Base-by-base conservation (phyloP, 75 land plant genomes). In the Sequoia sempervirens region DNA sequence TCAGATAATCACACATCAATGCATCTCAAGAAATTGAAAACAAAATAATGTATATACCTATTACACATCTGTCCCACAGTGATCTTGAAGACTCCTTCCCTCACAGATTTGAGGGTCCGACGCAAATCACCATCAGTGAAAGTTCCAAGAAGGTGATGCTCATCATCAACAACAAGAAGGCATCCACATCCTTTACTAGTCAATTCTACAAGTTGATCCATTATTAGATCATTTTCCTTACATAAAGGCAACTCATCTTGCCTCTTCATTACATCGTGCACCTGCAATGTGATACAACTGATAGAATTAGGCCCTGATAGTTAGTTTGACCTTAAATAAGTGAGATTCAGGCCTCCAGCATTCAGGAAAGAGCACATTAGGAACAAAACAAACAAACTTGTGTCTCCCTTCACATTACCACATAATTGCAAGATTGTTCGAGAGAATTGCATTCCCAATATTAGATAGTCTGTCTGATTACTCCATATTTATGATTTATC, bases 41-140 rank as follows among this genome's bases (percentile, higher is more conserved):
- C 82, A 61, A 36, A 82, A 47, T 20, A 54, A 4, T 45, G 78
- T 36, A n/a, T 41, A 80, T 83, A 93, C 99, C 99, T 93, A 90
- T 97, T 95, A 76, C 99, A 97, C 95, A 94, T 93, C 68, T 96
- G 90, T 4, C 99, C 99, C 1, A 97, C 95, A 9, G 93, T 91
- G 84, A 95, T 95, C 83, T 92, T 93, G 87, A 97, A 95, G 37
- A 97, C 93, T 40, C 84, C 90, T 85, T 96, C 94, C n/a, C 93
- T 89, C 79, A 90, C 91, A 38, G 99, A 90, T 76, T 96, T 94
- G 64, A 98, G 93, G 13, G 98, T 93, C 6, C 99, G 97, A 12
- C 99, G 89, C 52, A 98, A 83, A 85, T 98, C 99, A 86, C 99
- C 99, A 89, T 98, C 99, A 17, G 99, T 98, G 83, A 98, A 98